Conservation (phyloP, 108 stramenopile genomes). For the Cyclotella kingstonii region DNA sequence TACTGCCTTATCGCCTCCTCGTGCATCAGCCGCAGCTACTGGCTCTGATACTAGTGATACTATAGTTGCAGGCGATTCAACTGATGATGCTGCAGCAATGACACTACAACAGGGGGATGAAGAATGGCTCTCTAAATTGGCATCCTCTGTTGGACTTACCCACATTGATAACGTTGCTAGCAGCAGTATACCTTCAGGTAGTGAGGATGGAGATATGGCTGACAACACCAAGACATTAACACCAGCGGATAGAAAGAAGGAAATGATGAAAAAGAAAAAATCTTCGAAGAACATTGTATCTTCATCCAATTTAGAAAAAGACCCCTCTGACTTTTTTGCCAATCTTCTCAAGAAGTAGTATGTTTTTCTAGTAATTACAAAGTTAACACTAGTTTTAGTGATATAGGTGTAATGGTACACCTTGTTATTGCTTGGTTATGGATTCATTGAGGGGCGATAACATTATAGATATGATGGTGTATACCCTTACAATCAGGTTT, state of each 20-base stretch:
- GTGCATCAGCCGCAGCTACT: not conserved
- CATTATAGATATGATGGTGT: too few species aligned
- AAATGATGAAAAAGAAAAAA: constrained; percentile 17
- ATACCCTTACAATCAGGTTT: too few species aligned
- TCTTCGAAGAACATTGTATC: constrained; percentile 5
- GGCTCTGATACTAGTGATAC: not conserved
- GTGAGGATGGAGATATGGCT: not conserved
- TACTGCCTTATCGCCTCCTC: constrained; percentile 58
- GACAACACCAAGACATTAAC: constrained; percentile 5
- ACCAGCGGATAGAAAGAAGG: constrained; percentile 16
- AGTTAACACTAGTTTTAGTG: too few species aligned
- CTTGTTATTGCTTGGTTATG: too few species aligned
- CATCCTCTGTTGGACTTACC: constrained; percentile 58
- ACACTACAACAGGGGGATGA: constrained; percentile 50
- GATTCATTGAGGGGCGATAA: too few species aligned
- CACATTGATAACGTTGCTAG: constrained; percentile 42
- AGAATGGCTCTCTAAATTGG: constrained; percentile 73
- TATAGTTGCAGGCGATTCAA: not conserved
- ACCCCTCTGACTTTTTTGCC: constrained; percentile 66
- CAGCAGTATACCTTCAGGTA: not conserved
- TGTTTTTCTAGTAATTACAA: too few species aligned
- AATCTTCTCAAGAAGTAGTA: constrained; percentile 69
- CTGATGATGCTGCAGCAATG: not conserved
- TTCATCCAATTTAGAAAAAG: constrained; percentile 39
- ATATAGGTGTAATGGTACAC: too few species aligned